These are phyloP conservation scores for Phytophthora sansomeana DNA, from an alignment of 352 stramenopile species.

Conservation along the genomic window DNA sequence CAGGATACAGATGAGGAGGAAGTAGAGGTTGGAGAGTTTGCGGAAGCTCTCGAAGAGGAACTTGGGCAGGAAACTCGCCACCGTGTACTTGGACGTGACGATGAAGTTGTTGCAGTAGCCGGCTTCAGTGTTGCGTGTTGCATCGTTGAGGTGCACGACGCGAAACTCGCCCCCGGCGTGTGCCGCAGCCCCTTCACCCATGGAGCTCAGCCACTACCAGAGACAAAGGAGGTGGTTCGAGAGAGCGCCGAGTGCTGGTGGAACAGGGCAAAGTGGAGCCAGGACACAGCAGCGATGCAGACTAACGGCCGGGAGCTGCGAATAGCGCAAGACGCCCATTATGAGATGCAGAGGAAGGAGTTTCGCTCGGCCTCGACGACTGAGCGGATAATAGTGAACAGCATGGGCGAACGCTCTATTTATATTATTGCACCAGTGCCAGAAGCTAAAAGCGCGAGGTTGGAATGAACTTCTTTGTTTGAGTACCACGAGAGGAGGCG, in stretches of 20 bases:
- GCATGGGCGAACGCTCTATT: conserved; percentile 11
- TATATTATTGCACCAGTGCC: conserved; percentile 12
- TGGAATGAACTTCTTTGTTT: too few species aligned
- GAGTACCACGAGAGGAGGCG: too few species aligned
- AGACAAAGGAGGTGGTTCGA: conserved; percentile 7
- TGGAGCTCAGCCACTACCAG: conserved; percentile 14
- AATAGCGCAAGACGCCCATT: conserved; percentile 21
- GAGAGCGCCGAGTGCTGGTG: neutral
- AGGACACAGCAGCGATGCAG: conserved; percentile 11
- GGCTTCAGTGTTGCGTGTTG: conserved; percentile 58
- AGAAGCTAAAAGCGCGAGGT: conserved; percentile 6
- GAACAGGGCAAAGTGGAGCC: conserved; percentile 3
- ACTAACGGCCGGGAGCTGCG: conserved; percentile 16
- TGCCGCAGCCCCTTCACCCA: conserved; percentile 32
- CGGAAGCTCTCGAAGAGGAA: conserved; percentile 93
- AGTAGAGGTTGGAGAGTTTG: conserved; percentile 95
- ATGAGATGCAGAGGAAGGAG: conserved; percentile 27
- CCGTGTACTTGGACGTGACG: conserved; percentile 93
- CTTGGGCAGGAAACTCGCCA: conserved; percentile 89
- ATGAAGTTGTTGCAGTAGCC: conserved; percentile 91
- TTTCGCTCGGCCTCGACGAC: conserved; percentile 21
- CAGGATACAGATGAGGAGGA: conserved; percentile 90
- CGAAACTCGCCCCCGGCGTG: conserved; percentile 48
- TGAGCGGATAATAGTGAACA: neutral
- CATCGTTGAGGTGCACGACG: conserved; percentile 68